Percentiles rank a stretch among this genome's conserved stretches.
Evolutionary conservation across 352 stramenopile genomes (phyloP).

Genomic region (Phytophthora capsici): DNA sequence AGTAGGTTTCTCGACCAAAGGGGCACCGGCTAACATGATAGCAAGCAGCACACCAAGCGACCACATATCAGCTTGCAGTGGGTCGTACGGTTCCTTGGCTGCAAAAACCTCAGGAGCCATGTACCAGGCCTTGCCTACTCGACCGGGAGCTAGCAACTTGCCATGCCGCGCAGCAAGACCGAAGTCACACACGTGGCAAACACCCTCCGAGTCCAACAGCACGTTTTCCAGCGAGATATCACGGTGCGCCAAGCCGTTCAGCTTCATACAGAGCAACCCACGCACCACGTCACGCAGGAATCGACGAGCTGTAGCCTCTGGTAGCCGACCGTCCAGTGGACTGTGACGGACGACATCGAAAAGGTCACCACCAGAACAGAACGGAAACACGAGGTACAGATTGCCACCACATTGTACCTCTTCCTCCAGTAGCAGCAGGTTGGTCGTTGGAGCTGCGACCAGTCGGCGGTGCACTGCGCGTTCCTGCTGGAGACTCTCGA

Average conservation of each 20-base stretch:
- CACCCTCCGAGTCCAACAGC: constrained; percentile 44
- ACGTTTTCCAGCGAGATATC: constrained; percentile 76
- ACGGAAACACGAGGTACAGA: constrained; percentile 64
- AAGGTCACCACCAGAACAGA: constrained; percentile 58
- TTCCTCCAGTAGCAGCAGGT: constrained; percentile 57
- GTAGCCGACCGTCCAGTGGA: constrained; percentile 35
- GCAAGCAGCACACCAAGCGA: constrained; percentile 67
- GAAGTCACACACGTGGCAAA: constrained; percentile 65
- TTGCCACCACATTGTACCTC: constrained; percentile 46
- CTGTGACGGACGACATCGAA: constrained; percentile 58
- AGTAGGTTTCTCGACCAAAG: constrained; percentile 50
- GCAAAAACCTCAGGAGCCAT: constrained; percentile 72
- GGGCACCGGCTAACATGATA: constrained; percentile 64
- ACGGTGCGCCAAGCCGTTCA: constrained; percentile 58
- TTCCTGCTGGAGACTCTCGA: constrained; percentile 59
- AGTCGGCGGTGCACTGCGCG: constrained; percentile 54
- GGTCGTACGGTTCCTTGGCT: constrained; percentile 46
- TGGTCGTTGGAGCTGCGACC: constrained; percentile 32
- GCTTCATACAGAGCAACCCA: constrained; percentile 44
- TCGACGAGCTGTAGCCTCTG: constrained; percentile 38
- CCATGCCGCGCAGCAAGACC: constrained; percentile 41
- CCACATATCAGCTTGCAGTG: constrained; percentile 61
- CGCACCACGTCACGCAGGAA: constrained; percentile 50
- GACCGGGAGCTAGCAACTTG: constrained; percentile 33
- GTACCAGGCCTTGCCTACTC: constrained; percentile 72